Evolutionary conservation across 768 basidiomycete genomes (phyloP).

Genomic region (Candolleomyces efflorescens): DNA sequence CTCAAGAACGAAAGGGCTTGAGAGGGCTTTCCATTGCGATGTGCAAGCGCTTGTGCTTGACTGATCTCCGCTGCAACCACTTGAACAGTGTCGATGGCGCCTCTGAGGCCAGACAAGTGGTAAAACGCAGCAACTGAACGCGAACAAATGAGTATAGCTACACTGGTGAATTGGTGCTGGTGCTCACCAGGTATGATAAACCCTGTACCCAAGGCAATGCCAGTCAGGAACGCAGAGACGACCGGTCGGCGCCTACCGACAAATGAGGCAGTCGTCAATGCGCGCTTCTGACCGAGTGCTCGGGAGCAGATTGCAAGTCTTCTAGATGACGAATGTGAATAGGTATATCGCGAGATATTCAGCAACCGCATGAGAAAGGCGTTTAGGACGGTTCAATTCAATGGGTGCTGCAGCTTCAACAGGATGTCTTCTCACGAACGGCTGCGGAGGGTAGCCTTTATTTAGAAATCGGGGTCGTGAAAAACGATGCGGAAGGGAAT

Average conservation of each 20-base stretch:
- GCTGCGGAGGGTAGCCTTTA: neutral
- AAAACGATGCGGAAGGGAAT: slow-evolving; percentile 13
- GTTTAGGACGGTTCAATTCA: too few species aligned
- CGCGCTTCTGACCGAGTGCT: too few species aligned
- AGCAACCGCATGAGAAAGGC: too few species aligned
- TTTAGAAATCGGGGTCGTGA: neutral
- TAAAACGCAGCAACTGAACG: slow-evolving; percentile 36
- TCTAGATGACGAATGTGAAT: too few species aligned
- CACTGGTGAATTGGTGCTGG: neutral
- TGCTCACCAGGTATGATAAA: neutral
- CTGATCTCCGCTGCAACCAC: slow-evolving; percentile 16
- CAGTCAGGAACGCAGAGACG: neutral
- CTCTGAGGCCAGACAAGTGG: slow-evolving; percentile 35
- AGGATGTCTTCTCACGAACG: neutral
- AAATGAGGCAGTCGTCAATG: neutral
- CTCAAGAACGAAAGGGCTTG: slow-evolving; percentile 35
- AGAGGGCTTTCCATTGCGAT: slow-evolving; percentile 19
- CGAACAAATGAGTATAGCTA: neutral
- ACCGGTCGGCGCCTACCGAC: neutral
- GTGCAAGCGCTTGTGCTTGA: slow-evolving; percentile 11
- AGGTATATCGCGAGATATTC: too few species aligned
- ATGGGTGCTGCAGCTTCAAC: too few species aligned
- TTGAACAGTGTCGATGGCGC: slow-evolving; percentile 29
- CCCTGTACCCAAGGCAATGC: neutral
- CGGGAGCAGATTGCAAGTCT: too few species aligned